These are phyloP conservation scores for Penicillium sp. DNA, from an alignment of 2,329 filamentous ascomycete species.

Conservation along the genomic window DNA sequence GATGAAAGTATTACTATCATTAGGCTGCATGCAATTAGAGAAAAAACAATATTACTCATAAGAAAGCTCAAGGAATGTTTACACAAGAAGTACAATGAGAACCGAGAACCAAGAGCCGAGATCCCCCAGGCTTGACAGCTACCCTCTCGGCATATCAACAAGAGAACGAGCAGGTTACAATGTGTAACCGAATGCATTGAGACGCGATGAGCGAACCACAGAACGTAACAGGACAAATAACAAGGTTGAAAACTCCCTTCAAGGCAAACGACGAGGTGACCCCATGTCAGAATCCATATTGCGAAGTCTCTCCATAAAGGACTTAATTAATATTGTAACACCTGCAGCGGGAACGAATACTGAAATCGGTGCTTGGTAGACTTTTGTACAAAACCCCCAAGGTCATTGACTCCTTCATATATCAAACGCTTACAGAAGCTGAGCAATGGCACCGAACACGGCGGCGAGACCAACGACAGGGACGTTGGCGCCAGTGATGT, in stretches of 20 bases:
- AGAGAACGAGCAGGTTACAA: conserved; percentile 12
- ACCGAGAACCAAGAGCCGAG: not conserved
- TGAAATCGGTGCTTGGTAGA: conserved; percentile 35
- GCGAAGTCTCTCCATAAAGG: conserved; percentile 32
- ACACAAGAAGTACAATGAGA: conserved; percentile 19
- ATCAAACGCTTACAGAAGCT: conserved; percentile 45
- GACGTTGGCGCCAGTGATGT: conserved; percentile 34
- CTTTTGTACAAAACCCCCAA: conserved; percentile 37
- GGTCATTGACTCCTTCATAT: conserved; percentile 18
- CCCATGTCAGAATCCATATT: conserved; percentile 24
- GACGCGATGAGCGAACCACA: conserved; percentile 11
- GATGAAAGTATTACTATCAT: conserved; percentile 9
- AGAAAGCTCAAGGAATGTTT: conserved; percentile 26
- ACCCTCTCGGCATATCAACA: conserved; percentile 3
- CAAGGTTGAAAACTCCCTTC: conserved; percentile 20
- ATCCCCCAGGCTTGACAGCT: conserved; percentile 2
- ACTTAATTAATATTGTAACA: conserved; percentile 45
- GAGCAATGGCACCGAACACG: conserved; percentile 44
- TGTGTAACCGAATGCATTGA: conserved; percentile 25
- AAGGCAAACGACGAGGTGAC: conserved; percentile 17
- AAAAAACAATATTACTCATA: conserved; percentile 12
- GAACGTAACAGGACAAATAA: conserved; percentile 19
- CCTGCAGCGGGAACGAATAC: conserved; percentile 32
- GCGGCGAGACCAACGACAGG: conserved; percentile 44
- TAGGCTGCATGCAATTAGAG: conserved; percentile 2